Base-by-base conservation (phyloP, 495 filamentous ascomycete species). In the Barbatosphaeria neglecta region DNA sequence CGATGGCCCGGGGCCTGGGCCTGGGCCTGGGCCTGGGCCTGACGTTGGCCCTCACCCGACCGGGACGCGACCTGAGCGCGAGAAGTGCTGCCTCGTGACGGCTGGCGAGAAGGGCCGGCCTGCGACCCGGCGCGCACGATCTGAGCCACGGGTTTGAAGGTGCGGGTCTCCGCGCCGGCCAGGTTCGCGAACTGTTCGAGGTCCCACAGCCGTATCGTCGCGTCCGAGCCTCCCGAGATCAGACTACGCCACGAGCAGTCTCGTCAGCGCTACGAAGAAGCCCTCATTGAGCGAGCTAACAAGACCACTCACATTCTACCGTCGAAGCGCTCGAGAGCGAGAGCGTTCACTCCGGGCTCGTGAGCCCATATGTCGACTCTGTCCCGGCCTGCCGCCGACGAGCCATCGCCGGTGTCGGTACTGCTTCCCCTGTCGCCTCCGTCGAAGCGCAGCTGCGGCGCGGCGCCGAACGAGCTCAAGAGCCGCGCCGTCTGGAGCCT, bases 141-240 rank as follows among this genome's bases (percentile, higher is more conserved):
- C 15, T 50, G 41, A 20, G 65, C 72, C 9, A 69, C 57, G 5
- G 81, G 73, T 7, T 56, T 64, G 51, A 78, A 78, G 3, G 66
- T 69, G 55, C 76, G 57, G n/a, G 51, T 19, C 10, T 53, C 50
- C n/a, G n/a, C n/a, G n/a, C n/a, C n/a, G 0, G 57, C 49, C 1
- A 66, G 57, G 45, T 65, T 68, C 6, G 50, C 46, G 38, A 56
- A 59, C 31, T 69, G 61, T 38, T 90, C 84, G 9, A 95, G 77
- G 62, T 95, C 83, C 87, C 87, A 95, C 16, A 95, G 61, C 41
- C 75, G 77, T 49, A 95, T 80, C 3, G 82, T 81, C 23, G 80
- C 82, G 50, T 92, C 83, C 19, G 84, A 79, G 22, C 87, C 87
- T 4, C 85, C 90, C 20, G 90, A 92, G 13, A 94, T 66, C 52